Conservation (phyloP, 2,329 filamentous ascomycete genomes). For the Hymenoscyphus occultus region DNA sequence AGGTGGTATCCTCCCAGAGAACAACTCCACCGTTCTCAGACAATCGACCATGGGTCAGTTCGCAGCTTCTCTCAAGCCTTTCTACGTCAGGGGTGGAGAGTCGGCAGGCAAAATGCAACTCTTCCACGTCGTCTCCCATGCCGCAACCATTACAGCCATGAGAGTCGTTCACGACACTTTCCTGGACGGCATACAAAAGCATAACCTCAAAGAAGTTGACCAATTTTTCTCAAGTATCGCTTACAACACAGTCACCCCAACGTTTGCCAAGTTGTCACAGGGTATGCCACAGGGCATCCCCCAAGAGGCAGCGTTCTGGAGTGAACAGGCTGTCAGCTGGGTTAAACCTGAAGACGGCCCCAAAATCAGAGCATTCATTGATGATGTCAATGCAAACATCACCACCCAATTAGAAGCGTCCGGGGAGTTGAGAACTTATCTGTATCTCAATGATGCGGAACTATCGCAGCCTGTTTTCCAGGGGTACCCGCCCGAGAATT, state of each 20-base stretch:
- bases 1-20: conserved; percentile 18
- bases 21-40: conserved; percentile 14
- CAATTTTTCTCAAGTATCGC: conserved; percentile 20
- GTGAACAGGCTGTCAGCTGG: conserved; percentile 22
- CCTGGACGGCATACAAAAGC: conserved; percentile 16
- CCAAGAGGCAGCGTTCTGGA: conserved; percentile 22
- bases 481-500: background rate
- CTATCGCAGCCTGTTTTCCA: background rate
- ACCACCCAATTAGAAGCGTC: conserved; percentile 17
- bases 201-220: conserved; percentile 8
- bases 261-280: conserved; percentile 18
- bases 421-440: background rate
- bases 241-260: conserved; percentile 19
- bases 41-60: conserved; percentile 16
- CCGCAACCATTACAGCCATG: conserved; percentile 19
- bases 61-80: conserved; percentile 11
- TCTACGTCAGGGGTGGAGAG: conserved; percentile 17
- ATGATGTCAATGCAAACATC: conserved; percentile 20
- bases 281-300: conserved; percentile 19
- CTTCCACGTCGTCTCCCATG: conserved; percentile 19
- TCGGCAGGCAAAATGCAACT: conserved; percentile 16
- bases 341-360: conserved; percentile 13
- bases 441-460: background rate
- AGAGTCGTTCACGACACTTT: conserved; percentile 23
- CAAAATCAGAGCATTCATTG: conserved; percentile 16